phyloP scores from a whole-genome alignment of 768 basidiomycete genomes.

The Suillus cothurnatus region DNA sequence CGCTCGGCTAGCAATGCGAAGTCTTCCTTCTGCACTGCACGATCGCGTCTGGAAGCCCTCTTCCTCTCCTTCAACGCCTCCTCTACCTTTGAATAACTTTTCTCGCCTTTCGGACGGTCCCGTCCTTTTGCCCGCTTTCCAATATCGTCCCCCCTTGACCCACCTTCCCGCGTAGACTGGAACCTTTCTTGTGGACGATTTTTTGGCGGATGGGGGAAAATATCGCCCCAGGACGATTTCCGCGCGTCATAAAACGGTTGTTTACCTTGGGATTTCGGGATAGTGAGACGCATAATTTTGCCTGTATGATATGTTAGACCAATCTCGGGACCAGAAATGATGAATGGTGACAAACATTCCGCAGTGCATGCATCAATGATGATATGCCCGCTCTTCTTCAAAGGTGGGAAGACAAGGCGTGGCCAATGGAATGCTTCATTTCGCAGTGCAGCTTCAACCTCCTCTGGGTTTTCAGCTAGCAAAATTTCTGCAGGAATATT shows the following conservation, averaged over 20 bases:
- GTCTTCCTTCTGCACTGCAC: constrained; percentile 2
- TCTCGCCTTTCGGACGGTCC: constrained; percentile 24
- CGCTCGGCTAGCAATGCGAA: constrained; percentile 5
- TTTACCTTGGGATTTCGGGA: constrained; percentile 94
- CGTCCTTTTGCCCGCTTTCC: constrained; percentile 48
- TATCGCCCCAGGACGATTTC: constrained; percentile 92
- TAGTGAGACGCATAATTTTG: constrained; percentile 87
- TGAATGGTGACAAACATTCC: constrained; percentile 53
- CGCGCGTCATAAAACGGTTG: constrained; percentile 94
- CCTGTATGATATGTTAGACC: constrained; percentile 47
- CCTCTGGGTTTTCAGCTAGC: constrained; percentile 17
- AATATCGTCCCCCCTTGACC: constrained; percentile 52
- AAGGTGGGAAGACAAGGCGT: constrained; percentile 86
- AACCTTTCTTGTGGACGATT: constrained; percentile 69
- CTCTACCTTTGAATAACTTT: constrained; percentile 29
- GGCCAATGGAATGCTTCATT: constrained; percentile 88
- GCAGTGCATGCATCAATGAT: constrained; percentile 86
- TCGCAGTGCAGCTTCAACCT: constrained; percentile 58
- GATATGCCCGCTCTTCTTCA: constrained; percentile 91
- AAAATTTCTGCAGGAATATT: constrained; percentile 15
- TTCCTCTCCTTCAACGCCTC: constrained; percentile 43
- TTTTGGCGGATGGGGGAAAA: constrained; percentile 90
- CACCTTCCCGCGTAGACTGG: constrained; percentile 36
- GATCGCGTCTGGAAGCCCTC: constrained; percentile 27
- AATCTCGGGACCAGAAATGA: constrained; percentile 7